phyloP scores from a whole-genome alignment of 805 yeast genomes.

The Nakazawaea holstii region DNA sequence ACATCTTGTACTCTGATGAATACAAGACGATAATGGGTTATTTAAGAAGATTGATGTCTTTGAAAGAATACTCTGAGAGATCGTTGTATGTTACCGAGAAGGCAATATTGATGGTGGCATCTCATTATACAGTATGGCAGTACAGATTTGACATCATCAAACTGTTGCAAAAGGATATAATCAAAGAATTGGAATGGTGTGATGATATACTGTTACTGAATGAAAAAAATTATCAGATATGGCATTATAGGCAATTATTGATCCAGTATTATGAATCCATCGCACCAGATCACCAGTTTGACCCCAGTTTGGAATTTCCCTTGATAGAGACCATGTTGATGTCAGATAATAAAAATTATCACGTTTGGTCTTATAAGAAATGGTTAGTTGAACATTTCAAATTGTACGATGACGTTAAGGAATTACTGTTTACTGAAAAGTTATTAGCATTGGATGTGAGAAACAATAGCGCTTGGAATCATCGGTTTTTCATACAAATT shows the following conservation, averaged over 20 bases:
- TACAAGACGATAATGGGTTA: constrained; percentile 59
- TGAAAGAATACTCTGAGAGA: constrained; percentile 61
- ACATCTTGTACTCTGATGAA: constrained; percentile 67
- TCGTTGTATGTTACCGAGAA: constrained; percentile 61
- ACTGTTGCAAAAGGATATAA: constrained; percentile 29
- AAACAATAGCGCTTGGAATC: constrained; percentile 94
- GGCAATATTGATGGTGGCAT: constrained; percentile 68
- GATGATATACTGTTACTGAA: constrained; percentile 68
- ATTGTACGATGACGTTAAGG: constrained; percentile 38
- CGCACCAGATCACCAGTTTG: constrained; percentile 21
- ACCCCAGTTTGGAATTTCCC: constrained; percentile 55
- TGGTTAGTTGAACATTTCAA: constrained; percentile 67
- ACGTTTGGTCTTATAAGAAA: constrained; percentile 90
- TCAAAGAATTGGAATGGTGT: constrained; percentile 71
- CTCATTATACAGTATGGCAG: constrained; percentile 90
- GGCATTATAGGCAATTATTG: constrained; percentile 83
- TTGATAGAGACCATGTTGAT: constrained; percentile 62
- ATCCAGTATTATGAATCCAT: constrained; percentile 27
- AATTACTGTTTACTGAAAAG: constrained; percentile 43
- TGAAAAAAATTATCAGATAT: constrained; percentile 93
- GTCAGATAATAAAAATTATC: constrained; percentile 87
- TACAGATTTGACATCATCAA: constrained; percentile 53
- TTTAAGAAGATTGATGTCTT: constrained; percentile 52
- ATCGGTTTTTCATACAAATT: constrained; percentile 58
- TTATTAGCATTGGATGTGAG: constrained; percentile 60